Conservation (phyloP, 2,329 filamentous ascomycete genomes). For the Ophiostoma tasmaniense region DNA sequence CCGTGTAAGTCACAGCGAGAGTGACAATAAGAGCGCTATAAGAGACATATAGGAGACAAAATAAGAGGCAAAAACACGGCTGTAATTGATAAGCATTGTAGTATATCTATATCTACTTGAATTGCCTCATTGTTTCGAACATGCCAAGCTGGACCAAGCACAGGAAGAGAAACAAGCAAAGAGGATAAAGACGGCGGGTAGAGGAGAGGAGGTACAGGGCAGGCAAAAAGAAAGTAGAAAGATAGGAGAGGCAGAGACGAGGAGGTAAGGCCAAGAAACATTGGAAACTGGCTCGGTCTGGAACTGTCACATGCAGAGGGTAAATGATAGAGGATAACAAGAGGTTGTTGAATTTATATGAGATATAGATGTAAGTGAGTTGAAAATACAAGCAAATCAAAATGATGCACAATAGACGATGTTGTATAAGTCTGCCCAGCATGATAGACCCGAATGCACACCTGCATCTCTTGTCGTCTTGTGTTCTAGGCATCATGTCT, state of each 20-base stretch:
- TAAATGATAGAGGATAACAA: neutral
- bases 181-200: neutral
- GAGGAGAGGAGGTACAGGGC: neutral
- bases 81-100: neutral
- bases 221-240: neutral
- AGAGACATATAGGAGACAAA: neutral
- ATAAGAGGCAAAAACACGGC: neutral
- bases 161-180: neutral
- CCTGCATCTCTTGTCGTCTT: neutral
- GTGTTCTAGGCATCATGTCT: neutral
- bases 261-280: neutral
- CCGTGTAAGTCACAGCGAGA: neutral
- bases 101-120: neutral
- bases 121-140: conserved; percentile 1
- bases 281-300: neutral
- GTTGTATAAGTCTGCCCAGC: neutral
- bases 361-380: neutral
- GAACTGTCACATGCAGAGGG: neutral
- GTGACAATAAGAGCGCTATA: too few species aligned
- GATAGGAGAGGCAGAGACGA: neutral
- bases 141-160: conserved; percentile 4
- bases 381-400: neutral
- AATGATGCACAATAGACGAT: neutral
- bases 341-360: neutral
- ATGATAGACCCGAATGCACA: neutral